A percentile compares a stretch with the other conserved stretches of the same genome.
Evolutionary conservation across 805 yeast species (phyloP).

Genomic region (Danielia reshetovae): DNA sequence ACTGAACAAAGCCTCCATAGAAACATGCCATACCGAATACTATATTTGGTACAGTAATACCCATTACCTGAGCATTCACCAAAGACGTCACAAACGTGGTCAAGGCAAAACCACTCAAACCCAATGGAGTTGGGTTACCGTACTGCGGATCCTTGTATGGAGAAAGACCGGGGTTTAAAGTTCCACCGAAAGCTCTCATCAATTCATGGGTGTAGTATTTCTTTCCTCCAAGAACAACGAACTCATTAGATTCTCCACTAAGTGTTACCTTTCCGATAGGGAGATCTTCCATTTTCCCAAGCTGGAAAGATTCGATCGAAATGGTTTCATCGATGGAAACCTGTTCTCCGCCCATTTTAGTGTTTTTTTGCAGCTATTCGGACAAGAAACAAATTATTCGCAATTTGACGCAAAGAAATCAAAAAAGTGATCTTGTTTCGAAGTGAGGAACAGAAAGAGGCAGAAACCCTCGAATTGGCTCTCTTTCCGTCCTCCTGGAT

Average conservation of each 20-base stretch:
- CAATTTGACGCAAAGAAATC: too few relatives aligned
- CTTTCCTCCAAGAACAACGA: slow-evolving; percentile 2
- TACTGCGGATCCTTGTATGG: slow-evolving; percentile 35
- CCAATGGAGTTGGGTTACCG: slow-evolving; percentile 68
- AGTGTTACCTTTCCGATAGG: slow-evolving; percentile 2
- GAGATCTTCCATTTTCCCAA: not conserved
- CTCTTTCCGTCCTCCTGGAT: too few relatives aligned
- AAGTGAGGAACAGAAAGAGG: too few relatives aligned
- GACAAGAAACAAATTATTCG: not conserved
- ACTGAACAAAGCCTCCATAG: slow-evolving; percentile 60
- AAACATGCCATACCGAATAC: slow-evolving; percentile 57
- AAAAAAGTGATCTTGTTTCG: too few relatives aligned
- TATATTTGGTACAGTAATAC: slow-evolving; percentile 47
- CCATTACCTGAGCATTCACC: slow-evolving; percentile 52
- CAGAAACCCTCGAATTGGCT: too few relatives aligned
- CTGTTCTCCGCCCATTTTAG: not conserved
- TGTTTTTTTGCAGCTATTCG: not conserved
- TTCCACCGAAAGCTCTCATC: slow-evolving; percentile 69
- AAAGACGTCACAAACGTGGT: slow-evolving; percentile 60
- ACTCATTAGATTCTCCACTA: slow-evolving; percentile 4
- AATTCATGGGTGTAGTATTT: slow-evolving; percentile 15
- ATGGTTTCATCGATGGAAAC: not conserved
- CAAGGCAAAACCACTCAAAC: slow-evolving; percentile 57
- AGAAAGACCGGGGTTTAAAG: slow-evolving; percentile 56
- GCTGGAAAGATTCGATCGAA: not conserved